phyloP scores from a whole-genome alignment of 2,329 filamentous ascomycete species.

The Aureobasidium sp. region DNA sequence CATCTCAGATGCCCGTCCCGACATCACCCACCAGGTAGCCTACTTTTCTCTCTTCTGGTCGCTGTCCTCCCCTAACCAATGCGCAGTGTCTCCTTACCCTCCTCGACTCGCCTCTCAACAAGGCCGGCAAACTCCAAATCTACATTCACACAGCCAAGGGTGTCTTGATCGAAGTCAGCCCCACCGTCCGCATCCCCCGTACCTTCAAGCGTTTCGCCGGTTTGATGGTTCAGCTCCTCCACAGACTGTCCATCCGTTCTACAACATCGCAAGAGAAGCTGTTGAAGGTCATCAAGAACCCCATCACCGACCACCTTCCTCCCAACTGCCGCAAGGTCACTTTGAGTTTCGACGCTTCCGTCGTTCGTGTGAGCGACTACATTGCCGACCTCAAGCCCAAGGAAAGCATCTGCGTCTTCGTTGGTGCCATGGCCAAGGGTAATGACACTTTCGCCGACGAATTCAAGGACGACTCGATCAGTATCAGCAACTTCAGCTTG shows the following conservation, averaged over 20 bases:
- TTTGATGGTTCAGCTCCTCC: conserved; percentile 95
- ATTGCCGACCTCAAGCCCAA: conserved; percentile 68
- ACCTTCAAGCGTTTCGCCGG: conserved; percentile 99
- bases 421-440: conserved; percentile 97
- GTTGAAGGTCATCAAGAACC: conserved; percentile 94
- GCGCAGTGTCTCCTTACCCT: conserved; percentile 87
- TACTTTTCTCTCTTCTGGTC: background rate
- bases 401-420: conserved; percentile 95
- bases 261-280: conserved; percentile 97
- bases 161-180: conserved; percentile 93
- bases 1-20: conserved; percentile 92
- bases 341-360: conserved; percentile 82
- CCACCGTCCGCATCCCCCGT: conserved; percentile 92
- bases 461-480: conserved; percentile 93
- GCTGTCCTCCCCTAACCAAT: background rate
- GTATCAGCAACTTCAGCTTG: conserved; percentile 95
- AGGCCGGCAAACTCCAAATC: conserved; percentile 93
- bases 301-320: conserved; percentile 92
- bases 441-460: conserved; percentile 89
- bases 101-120: conserved; percentile 97
- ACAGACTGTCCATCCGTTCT: conserved; percentile 90
- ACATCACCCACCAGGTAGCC: conserved; percentile 95
- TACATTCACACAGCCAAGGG: conserved; percentile 98
- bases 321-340: conserved; percentile 98
- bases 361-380: conserved; percentile 84